Base-by-base conservation (phyloP, 139 green algal species). In the Micractinium sp. region DNA sequence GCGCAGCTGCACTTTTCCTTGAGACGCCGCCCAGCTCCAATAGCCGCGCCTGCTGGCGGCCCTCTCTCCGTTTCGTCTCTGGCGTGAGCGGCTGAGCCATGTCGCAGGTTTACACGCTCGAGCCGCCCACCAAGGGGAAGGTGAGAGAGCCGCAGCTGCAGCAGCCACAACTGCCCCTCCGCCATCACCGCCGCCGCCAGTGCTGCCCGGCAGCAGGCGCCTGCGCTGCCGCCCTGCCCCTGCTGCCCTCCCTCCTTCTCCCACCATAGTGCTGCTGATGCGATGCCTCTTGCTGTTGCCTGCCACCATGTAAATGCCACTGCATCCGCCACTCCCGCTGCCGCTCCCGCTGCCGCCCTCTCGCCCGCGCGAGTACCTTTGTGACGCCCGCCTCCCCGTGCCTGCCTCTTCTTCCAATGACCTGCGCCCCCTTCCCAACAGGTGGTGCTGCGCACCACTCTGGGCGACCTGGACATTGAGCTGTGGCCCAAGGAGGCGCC, bases 401-500 rank as follows among this genome's bases (percentile, higher is more conserved):
- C 36, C 74, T 47, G 74, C 38, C 38, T 25, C 29, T n/a, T 4
- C 53, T 12, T 5, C 22, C 7, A 60, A 35, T 23, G 19, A 14
- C n/a, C 18, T 23, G 79, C 38, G 9, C 16, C 3, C n/a, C 47
- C 47, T 56, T 56, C 9, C 4, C 25, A 4, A n/a, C 91, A 98
- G 95, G 96, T 98, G 29, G 91, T 99, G 18, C 85, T 99, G 1
- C 92, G 96, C 13, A 99, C 98, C 4, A 97, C 91, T 0, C 73
- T 95, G 18, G 98, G 98, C 31, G 96, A 99, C 39, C 80, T 99
- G 2, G 98, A 99, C 53, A 95, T 99, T 27, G 98, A 99, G 92
- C 93, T 99, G 47, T 99, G 97, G 96, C 85, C 97, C 3, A 99
- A 98, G 87, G 98, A 99, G 90, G 98, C 98, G 0, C 98, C 96